Evolutionary conservation across 2,329 filamentous ascomycete species (phyloP), one percentile per base, ranked within the genome.

Genomic region (Thielaviopsis musarum): DNA sequence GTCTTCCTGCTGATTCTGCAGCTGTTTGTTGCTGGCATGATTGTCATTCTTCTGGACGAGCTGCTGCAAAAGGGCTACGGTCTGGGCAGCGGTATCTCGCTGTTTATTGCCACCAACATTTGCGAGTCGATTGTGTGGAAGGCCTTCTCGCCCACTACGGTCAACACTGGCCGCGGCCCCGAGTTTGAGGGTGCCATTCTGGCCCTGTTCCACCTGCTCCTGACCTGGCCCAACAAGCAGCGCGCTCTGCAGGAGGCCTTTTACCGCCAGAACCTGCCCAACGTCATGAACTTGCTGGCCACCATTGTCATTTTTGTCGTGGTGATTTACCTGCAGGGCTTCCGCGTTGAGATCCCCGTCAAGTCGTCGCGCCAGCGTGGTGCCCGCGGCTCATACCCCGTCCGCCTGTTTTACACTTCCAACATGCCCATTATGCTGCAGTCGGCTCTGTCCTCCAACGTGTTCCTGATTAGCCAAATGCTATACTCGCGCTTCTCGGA

Each of bases 341-440:
- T 98, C 89, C 93, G 93, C 66, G 93, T 98, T 70, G 93, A 98
- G 78, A 98, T 98, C 71, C 94, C 94, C 64, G 93, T 98, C 81
- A 98, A 98, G 85, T 96, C 91, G 62, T 91, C 90, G 68, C 91
- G 93, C 76, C 93, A 98, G 82, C 91, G 93, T 80, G 93, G 93
- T 74, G 93, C 95, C 72, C 91, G 93, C 69, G 94, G 91, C 69
- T 95, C 91, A 49, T 98, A 97, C 82, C 93, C 93, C 69, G 84
- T 98, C 73, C 91, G 94, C 70, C 88, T 98, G 62, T 98, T 98
- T 84, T 98, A 98, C 79, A 98, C 93, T 71, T 96, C 91, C 73
- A 98, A 98, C 86, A 98, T 98, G 94, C 93, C 93, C 71, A 98
- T 98, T 77, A 98, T 98, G 93, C 82, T 98, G 73, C 94, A 98